Conservation (phyloP, 495 filamentous ascomycete species). For the Rhizodiscina lignyota region DNA sequence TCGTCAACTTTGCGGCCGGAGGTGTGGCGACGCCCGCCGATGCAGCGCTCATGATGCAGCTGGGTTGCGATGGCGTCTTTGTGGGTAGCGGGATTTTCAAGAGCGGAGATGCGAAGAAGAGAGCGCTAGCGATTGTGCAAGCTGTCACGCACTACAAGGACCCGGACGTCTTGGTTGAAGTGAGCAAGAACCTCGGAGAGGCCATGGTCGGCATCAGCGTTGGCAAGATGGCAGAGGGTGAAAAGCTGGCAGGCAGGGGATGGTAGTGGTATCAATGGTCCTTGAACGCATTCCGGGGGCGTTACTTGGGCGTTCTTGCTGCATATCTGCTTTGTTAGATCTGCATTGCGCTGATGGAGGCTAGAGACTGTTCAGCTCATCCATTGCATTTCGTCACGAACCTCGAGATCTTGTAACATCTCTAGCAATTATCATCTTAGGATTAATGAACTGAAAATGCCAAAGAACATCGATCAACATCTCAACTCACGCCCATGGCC, state of each 20-base stretch:
- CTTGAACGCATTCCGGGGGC: too few species aligned
- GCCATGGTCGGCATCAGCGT: slow-evolving; percentile 93
- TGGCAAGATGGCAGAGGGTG: slow-evolving; percentile 47
- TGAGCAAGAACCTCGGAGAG: slow-evolving; percentile 73
- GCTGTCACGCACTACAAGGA: slow-evolving; percentile 83
- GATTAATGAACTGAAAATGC: too few species aligned
- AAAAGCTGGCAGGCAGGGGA: slow-evolving; percentile 75
- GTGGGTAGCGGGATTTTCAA: slow-evolving; percentile 97
- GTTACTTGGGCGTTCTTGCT: too few species aligned
- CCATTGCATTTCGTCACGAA: too few species aligned
- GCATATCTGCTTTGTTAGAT: too few species aligned
- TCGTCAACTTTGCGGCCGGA: slow-evolving; percentile 98
- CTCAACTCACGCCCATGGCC: too few species aligned
- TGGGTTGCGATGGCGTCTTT: slow-evolving; percentile 96
- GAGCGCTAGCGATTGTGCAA: slow-evolving; percentile 87
- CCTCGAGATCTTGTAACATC: too few species aligned
- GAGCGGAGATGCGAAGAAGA: slow-evolving; percentile 68
- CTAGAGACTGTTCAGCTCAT: too few species aligned
- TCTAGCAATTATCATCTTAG: too few species aligned
- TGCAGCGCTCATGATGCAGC: slow-evolving; percentile 97
- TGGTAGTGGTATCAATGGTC: too few species aligned
- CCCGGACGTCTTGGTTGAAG: slow-evolving; percentile 71
- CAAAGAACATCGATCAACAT: too few species aligned
- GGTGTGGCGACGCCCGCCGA: slow-evolving; percentile 93
- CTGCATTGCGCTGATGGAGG: too few species aligned